Conservation (phyloP, 805 yeast species). For the Monosporozyma unispora region DNA sequence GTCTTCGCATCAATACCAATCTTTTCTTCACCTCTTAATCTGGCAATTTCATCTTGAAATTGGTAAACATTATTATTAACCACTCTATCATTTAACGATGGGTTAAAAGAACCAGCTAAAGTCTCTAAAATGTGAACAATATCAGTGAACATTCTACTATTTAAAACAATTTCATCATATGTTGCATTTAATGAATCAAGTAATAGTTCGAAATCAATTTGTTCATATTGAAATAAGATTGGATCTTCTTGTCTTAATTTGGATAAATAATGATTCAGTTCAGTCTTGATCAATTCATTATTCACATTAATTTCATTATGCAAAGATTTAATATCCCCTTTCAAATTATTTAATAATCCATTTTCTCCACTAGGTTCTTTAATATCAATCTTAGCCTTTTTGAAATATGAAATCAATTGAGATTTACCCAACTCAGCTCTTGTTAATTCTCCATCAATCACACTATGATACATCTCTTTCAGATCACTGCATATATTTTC, state of each 20-base stretch:
- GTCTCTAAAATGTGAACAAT: constrained; percentile 34
- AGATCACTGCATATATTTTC: constrained; percentile 21
- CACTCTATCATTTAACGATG: constrained; percentile 78
- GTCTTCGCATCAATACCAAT: constrained; percentile 14
- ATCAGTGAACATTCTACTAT: constrained; percentile 18
- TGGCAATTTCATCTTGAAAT: constrained; percentile 35
- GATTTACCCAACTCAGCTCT: constrained; percentile 43
- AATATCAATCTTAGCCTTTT: constrained; percentile 4
- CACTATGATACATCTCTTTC: constrained; percentile 17
- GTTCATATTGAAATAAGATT: constrained; percentile 17
- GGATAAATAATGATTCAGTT: constrained; percentile 11
- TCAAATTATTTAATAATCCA: constrained; percentile 4
- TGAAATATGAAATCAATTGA: constrained; percentile 28
- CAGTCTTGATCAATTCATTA: constrained; percentile 18
- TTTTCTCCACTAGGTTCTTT: constrained; percentile 7
- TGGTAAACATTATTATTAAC: constrained; percentile 63
- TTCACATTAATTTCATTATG: constrained; percentile 8
- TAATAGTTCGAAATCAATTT: constrained; percentile 8
- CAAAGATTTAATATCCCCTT: constrained; percentile 6
- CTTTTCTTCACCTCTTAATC: constrained; percentile 12
- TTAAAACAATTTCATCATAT: constrained; percentile 11
- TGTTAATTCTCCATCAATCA: constrained; percentile 41
- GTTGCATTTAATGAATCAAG: constrained; percentile 8
- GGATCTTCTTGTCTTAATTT: constrained; percentile 19
- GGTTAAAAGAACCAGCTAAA: constrained; percentile 57